phyloP scores from a whole-genome alignment of 148 eudicot genomes.

The Fallopia convolvulus region DNA sequence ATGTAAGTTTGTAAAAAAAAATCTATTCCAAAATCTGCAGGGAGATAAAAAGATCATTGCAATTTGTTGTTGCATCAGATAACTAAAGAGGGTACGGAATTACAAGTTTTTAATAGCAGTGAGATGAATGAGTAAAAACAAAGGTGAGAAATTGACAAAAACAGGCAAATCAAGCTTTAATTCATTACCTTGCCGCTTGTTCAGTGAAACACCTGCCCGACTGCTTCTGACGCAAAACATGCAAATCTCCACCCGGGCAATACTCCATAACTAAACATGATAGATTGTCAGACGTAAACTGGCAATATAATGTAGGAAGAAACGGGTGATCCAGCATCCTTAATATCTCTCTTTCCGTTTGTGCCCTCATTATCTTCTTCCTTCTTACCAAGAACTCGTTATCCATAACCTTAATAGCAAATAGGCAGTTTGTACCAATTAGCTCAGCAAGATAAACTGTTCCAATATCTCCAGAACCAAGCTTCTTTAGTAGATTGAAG shows the following conservation, averaged over 20 bases:
- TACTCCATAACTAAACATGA: conserved; percentile 98
- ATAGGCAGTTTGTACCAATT: conserved; percentile 61
- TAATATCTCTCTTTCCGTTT: conserved; percentile 85
- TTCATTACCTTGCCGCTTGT: conserved; percentile 83
- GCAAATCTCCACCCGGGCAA: conserved; percentile 95
- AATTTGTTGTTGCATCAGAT: neutral
- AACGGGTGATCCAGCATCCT: conserved; percentile 96
- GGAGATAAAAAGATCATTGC: neutral
- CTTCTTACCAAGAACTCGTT: conserved; percentile 79
- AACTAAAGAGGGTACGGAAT: neutral
- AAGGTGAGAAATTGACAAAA: neutral
- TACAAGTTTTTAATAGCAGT: neutral
- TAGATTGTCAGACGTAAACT: conserved; percentile 79
- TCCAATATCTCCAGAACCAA: conserved; percentile 97
- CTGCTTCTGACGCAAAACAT: conserved; percentile 89
- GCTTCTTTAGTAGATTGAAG: conserved; percentile 84
- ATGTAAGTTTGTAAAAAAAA: neutral
- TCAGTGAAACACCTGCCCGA: conserved; percentile 85
- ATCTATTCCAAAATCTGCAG: neutral
- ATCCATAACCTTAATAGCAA: conserved; percentile 98
- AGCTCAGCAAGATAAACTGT: conserved; percentile 95
- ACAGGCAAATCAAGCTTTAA: neutral
- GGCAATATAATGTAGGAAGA: conserved; percentile 85
- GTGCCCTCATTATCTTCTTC: conserved; percentile 84
- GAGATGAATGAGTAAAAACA: neutral